Evolutionary conservation across 2,329 filamentous ascomycete genomes (phyloP), one percentile per base, ranked within the genome.

Genomic region (Beauveria sp.): DNA sequence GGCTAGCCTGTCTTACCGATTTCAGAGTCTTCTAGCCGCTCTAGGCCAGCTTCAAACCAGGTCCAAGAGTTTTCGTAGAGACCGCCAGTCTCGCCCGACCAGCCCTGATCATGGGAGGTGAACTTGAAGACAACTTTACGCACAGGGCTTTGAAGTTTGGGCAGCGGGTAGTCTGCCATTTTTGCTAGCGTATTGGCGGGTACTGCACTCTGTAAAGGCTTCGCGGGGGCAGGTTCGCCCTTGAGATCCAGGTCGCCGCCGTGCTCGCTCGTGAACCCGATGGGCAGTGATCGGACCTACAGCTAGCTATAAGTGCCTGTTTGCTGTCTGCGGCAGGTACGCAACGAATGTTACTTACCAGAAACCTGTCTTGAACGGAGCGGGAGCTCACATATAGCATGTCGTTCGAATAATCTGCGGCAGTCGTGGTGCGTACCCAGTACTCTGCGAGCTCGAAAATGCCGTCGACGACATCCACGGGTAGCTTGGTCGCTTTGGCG

Each of bases 11-110:
- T 53, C 73, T 66, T 65, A 74, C 73, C 73, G 6, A 57, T 63
- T 14, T 66, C 66, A 18, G 66, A 67, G 22, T 74, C 74, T 50
- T 81, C 80, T 53, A 84, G 81, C 3, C 77, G 77, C 70, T 88
- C 85, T 18, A 86, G 69, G 0, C 85, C 85, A 18, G 79, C 83
- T 61, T 87, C 85, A 63, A 87, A 87, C 85, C 85, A 88, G 0
- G 85, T 85, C 72, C 74, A 85, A 0, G 85, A 83, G 2, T 71
- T 74, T 0, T 69, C 65, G 60, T 79, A 87, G 1, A 76, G 77
- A 46, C 71, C 65, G 2, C 52, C 64, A 0, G 0, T 1, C 0
- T 71, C 64, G 16, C 77, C 75, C 38, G 78, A 77, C 78, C 79
- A 85, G 4, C 85, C 86, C 65, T 88, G 86, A 64, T 88, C 86